Percentiles rank a stretch among this genome's conserved stretches.
Evolutionary conservation across 805 yeast species (phyloP).

Genomic region (Yarrowia sp.): DNA sequence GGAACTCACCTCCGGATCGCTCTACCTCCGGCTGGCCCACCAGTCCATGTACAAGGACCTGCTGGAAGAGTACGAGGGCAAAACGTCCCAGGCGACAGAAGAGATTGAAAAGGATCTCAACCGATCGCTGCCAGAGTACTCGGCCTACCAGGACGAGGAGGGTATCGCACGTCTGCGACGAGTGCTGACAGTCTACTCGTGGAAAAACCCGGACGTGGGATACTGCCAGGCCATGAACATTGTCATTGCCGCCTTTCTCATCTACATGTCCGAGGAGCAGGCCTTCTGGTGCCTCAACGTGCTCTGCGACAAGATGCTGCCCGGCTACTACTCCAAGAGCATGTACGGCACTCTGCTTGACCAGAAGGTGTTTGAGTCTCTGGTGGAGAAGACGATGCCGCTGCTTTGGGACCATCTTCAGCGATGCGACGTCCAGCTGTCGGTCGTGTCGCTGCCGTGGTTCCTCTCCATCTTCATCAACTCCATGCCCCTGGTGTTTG

Average conservation of each 20-base stretch:
- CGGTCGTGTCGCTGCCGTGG: conserved; percentile 96
- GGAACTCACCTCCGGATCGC: conserved; percentile 90
- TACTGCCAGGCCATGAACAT: conserved; percentile 99
- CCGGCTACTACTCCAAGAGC: conserved; percentile 95
- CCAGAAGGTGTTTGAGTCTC: conserved; percentile 89
- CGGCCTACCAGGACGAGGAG: conserved; percentile 85
- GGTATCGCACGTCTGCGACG: conserved; percentile 86
- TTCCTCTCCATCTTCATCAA: conserved; percentile 86
- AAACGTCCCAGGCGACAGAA: conserved; percentile 83
- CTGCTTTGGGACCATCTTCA: conserved; percentile 81
- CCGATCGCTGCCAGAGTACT: conserved; percentile 93
- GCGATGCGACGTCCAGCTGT: conserved; percentile 83
- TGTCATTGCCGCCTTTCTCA: conserved; percentile 59
- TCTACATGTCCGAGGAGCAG: conserved; percentile 89
- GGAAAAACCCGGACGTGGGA: conserved; percentile 97
- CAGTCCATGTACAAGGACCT: conserved; percentile 65
- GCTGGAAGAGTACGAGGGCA: conserved; percentile 66
- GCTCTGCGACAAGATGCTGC: conserved; percentile 83
- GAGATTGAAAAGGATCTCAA: conserved; percentile 96
- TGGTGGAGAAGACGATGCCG: conserved; percentile 91
- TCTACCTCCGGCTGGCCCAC: conserved; percentile 71
- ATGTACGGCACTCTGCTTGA: conserved; percentile 97
- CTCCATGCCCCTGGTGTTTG: conserved; percentile 93
- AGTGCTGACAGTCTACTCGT: conserved; percentile 91
- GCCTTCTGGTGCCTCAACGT: conserved; percentile 91